Percentiles rank a stretch among this genome's conserved stretches.
Conservation (phyloP, 306 rosid genomes). For the Ceratonia siliqua region DNA sequence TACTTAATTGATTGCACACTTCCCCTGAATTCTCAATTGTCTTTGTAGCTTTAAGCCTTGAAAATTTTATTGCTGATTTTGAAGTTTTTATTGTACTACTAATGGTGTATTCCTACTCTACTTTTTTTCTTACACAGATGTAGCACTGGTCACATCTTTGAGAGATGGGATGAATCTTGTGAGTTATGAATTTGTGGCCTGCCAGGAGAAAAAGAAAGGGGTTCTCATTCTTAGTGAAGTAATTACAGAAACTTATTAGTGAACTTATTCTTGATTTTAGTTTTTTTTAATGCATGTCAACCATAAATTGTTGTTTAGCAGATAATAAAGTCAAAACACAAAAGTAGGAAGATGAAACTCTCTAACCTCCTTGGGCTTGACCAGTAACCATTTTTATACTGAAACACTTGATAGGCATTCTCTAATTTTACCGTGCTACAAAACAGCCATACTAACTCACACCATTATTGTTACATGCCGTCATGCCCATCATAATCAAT, state of each 20-base stretch:
- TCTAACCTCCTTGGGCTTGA: not conserved
- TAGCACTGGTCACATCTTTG: constrained; percentile 80
- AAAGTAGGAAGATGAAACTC: constrained; percentile 12
- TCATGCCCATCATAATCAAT: not conserved
- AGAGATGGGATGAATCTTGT: constrained; percentile 96
- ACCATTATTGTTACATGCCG: not conserved
- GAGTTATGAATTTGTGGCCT: constrained; percentile 88
- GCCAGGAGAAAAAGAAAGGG: constrained; percentile 85
- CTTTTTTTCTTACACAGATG: constrained; percentile 49
- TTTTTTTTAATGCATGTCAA: constrained; percentile 12
- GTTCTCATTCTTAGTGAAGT: constrained; percentile 90
- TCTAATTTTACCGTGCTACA: not conserved
- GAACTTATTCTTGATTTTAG: constrained; percentile 24
- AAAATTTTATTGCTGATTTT: constrained; percentile 19
- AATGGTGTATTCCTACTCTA: constrained; percentile 16
- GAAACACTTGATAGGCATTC: not conserved
- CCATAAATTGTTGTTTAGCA: not conserved
- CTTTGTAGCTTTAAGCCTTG: not conserved
- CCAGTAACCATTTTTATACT: not conserved
- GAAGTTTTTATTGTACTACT: not conserved
- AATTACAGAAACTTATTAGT: constrained; percentile 31
- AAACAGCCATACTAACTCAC: not conserved
- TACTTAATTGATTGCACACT: not conserved
- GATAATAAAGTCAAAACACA: not conserved
- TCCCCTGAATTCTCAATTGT: constrained; percentile 27